Evolutionary conservation across 768 basidiomycete genomes (phyloP).

Genomic region (Lactarius hatsudake): DNA sequence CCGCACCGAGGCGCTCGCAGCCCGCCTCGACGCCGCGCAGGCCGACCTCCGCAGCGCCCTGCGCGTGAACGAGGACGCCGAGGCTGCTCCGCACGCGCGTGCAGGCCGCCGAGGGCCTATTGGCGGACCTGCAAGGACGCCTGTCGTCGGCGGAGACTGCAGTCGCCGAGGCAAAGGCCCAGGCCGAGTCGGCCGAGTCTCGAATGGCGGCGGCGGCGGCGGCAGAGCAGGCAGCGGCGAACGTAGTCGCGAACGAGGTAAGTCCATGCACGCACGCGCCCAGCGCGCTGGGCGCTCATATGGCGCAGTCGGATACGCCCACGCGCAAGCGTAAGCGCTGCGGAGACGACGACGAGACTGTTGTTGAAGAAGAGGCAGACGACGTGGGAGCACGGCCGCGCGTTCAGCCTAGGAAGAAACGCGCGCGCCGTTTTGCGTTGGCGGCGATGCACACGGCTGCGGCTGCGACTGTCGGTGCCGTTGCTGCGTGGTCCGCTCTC

Average conservation of each 20-base stretch:
- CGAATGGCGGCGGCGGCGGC: constrained; percentile 30
- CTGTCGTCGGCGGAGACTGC: constrained; percentile 1
- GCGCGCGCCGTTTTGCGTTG: constrained; percentile 42
- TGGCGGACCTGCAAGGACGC: constrained; percentile 14
- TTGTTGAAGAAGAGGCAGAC: background rate
- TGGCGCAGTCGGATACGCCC: constrained; percentile 30
- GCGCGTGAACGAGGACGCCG: constrained; percentile 10
- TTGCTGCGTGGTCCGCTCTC: constrained; percentile 69
- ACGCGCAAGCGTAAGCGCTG: constrained; percentile 38
- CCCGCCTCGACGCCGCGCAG: constrained; percentile 23
- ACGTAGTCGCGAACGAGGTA: constrained; percentile 13
- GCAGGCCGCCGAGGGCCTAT: constrained; percentile 8
- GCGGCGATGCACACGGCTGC: constrained; percentile 57
- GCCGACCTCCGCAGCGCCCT: constrained; percentile 13
- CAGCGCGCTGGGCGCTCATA: constrained; percentile 26
- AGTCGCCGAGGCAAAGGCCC: constrained; percentile 1
- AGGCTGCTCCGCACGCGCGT: constrained; percentile 6
- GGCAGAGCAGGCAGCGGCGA: background rate
- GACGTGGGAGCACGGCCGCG: constrained; percentile 17
- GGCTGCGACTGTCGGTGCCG: constrained; percentile 63
- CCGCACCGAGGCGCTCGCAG: constrained; percentile 23
- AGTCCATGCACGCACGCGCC: constrained; percentile 21
- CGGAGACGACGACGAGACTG: constrained; percentile 30
- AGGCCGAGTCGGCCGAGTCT: constrained; percentile 39
- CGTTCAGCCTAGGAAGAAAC: constrained; percentile 33